Evolutionary conservation across 345 rosid species (phyloP).

Genomic region (Punica granatum): DNA sequence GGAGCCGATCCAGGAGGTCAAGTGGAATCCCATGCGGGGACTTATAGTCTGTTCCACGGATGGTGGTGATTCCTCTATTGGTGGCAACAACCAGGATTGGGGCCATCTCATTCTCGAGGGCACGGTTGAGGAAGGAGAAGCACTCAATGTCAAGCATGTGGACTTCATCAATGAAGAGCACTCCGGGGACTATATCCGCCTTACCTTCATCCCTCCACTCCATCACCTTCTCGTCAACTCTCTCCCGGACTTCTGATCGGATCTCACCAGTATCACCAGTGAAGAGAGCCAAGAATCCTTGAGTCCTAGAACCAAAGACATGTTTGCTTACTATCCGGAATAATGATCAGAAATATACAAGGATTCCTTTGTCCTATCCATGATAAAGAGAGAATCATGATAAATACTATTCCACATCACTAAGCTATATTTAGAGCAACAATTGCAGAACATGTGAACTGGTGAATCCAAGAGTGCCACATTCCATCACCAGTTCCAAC

Average conservation of each 20-base stretch:
- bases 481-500: not conserved
- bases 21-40: conserved; percentile 96
- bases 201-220: conserved; percentile 99
- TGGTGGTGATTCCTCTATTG: conserved; percentile 81
- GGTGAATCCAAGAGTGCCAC: not conserved
- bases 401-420: not conserved
- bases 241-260: conserved; percentile 91
- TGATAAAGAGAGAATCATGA: not conserved
- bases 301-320: conserved; percentile 46
- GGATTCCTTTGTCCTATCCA: not conserved
- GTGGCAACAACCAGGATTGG: conserved; percentile 94
- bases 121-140: conserved; percentile 95
- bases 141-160: conserved; percentile 99
- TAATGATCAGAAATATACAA: not conserved
- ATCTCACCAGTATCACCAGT: conserved; percentile 97
- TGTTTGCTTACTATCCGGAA: not conserved
- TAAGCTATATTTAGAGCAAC: not conserved
- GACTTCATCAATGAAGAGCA: conserved; percentile 91
- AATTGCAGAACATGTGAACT: not conserved
- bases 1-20: conserved; percentile 89
- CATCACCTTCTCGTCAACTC: conserved; percentile 88
- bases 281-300: conserved; percentile 92
- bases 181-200: conserved; percentile 94
- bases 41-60: conserved; percentile 87
- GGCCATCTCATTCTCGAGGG: conserved; percentile 95